Percentiles rank a stretch among this genome's conserved stretches.
Conservation (phyloP, 257 asterid species). For the Cruciata laevipes region DNA sequence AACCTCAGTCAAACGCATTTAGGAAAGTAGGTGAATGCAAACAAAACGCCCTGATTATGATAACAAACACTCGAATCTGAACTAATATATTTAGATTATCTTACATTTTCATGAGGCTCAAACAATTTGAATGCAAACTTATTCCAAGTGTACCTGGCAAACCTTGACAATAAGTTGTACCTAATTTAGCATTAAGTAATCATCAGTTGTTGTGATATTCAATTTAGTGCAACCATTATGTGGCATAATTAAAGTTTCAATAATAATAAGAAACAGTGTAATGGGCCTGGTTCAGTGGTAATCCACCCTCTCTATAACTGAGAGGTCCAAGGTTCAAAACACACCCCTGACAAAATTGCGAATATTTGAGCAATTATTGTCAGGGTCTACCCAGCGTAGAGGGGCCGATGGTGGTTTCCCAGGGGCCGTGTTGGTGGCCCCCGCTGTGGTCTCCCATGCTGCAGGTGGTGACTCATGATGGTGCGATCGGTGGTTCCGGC, state of each 20-base stretch:
- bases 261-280: neutral
- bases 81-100: neutral
- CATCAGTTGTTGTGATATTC: neutral
- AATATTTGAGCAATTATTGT: too few species aligned
- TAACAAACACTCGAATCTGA: neutral
- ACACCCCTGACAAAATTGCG: too few species aligned
- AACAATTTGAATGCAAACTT: conserved; percentile 3
- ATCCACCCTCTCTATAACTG: too few species aligned
- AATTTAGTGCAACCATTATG: neutral
- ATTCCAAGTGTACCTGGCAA: neutral
- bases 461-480: too few species aligned
- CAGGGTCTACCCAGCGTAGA: too few species aligned
- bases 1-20: neutral
- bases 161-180: conserved; percentile 12
- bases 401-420: too few species aligned
- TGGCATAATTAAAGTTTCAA: neutral
- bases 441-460: too few species aligned
- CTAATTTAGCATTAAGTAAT: conserved; percentile 11
- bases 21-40: neutral
- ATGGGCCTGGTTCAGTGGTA: neutral
- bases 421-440: too few species aligned
- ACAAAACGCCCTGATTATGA: neutral
- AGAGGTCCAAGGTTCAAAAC: too few species aligned
- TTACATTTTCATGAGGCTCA: neutral
- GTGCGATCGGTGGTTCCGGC: too few species aligned